These are phyloP conservation scores for Sphaerulina musiva DNA, from an alignment of 2,329 filamentous ascomycete genomes.

Conservation along the genomic window DNA sequence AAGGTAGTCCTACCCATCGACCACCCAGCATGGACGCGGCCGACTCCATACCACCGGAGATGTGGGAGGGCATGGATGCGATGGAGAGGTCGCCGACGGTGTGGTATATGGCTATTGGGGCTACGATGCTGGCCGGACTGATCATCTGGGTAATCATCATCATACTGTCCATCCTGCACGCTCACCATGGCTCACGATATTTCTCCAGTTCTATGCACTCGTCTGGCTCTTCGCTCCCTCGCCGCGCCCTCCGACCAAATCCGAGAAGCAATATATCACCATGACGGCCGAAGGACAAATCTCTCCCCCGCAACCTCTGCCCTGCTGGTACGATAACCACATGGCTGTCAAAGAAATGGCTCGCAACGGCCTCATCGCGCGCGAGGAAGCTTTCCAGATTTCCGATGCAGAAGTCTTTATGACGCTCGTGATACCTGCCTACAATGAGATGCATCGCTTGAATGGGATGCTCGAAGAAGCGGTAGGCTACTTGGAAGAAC, in stretches of 20 bases:
- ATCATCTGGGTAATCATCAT: slow-evolving; percentile 1
- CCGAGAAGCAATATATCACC: slow-evolving; percentile 81
- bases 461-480: slow-evolving; percentile 84
- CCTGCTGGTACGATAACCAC: slow-evolving; percentile 83
- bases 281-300: slow-evolving; percentile 58
- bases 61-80: slow-evolving; percentile 28
- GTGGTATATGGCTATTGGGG: slow-evolving; percentile 23
- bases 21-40: slow-evolving; percentile 27
- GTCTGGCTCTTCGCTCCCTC: slow-evolving; percentile 62
- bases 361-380: slow-evolving; percentile 28
- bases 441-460: slow-evolving; percentile 84
- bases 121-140: slow-evolving; percentile 10
- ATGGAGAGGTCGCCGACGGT: slow-evolving; percentile 21
- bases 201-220: slow-evolving; percentile 1
- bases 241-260: slow-evolving; percentile 64
- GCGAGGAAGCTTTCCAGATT: slow-evolving; percentile 52
- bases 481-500: slow-evolving; percentile 71
- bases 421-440: slow-evolving; percentile 88
- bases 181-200: neutral
- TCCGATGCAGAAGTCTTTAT: slow-evolving; percentile 75
- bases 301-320: slow-evolving; percentile 53
- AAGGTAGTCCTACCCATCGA: too few species aligned
- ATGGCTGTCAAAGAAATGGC: slow-evolving; percentile 50
- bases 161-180: too few species aligned
- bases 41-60: slow-evolving; percentile 27